These are phyloP conservation scores for Raphanus raphanistrum DNA, from an alignment of 345 rosid species.

Conservation along the genomic window DNA sequence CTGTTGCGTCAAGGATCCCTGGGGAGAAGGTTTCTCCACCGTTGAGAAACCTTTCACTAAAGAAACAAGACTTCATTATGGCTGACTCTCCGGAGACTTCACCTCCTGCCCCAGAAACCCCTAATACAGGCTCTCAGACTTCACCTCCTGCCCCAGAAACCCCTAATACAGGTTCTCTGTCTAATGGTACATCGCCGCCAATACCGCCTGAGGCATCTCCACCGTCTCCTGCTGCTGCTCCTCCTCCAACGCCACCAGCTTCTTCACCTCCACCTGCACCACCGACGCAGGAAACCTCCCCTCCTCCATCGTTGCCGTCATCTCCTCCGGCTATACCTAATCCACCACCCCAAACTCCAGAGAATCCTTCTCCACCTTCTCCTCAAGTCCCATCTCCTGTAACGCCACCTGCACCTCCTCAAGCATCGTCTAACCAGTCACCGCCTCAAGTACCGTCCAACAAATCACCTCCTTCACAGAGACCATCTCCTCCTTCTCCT, in stretches of 20 bases:
- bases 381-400: constrained; percentile 24
- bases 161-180: constrained; percentile 4
- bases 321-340: constrained; percentile 17
- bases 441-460: constrained; percentile 31
- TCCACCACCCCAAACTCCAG: constrained; percentile 30
- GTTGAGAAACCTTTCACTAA: constrained; percentile 36
- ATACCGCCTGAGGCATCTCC: constrained; percentile 22
- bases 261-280: constrained; percentile 37
- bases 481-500: constrained; percentile 36
- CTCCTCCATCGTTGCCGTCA: constrained; percentile 30
- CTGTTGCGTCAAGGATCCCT: constrained; percentile 18
- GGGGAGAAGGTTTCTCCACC: constrained; percentile 38
- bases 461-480: constrained; percentile 28
- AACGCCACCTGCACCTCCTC: constrained; percentile 34
- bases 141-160: constrained; percentile 6
- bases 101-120: constrained; percentile 34
- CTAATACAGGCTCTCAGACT: constrained; percentile 1
- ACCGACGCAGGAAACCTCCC: constrained; percentile 21
- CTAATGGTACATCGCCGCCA: constrained; percentile 11
- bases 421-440: no score
- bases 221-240: constrained; percentile 27
- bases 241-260: constrained; percentile 19
- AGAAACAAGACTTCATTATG: constrained; percentile 13
- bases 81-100: constrained; percentile 33
- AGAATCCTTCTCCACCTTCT: constrained; percentile 35